Evolutionary conservation across 768 basidiomycete species (phyloP).

Genomic region (Xerocomellus dryophilus): DNA sequence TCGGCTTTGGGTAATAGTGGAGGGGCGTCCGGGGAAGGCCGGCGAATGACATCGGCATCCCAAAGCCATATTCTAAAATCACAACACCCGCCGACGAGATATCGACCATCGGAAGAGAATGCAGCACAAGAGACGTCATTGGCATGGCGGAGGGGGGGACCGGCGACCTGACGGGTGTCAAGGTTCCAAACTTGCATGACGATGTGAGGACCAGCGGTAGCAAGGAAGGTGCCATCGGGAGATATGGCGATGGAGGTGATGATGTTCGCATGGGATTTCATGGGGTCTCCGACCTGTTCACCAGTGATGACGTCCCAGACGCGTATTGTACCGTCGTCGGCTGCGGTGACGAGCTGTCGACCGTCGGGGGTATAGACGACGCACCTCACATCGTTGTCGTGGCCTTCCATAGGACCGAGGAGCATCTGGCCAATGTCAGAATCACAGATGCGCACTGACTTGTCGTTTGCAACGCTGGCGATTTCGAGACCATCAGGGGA

Average conservation of each 20-base stretch:
- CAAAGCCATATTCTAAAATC: slow-evolving; percentile 31
- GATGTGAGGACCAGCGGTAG: slow-evolving; percentile 31
- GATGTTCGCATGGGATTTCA: slow-evolving; percentile 26
- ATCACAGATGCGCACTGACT: slow-evolving; percentile 32
- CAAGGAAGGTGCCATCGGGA: slow-evolving; percentile 30
- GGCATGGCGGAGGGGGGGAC: slow-evolving; percentile 25
- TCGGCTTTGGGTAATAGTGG: slow-evolving; percentile 10
- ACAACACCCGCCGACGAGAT: slow-evolving; percentile 27
- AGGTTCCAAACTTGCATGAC: slow-evolving; percentile 33
- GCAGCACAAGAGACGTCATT: slow-evolving; percentile 33
- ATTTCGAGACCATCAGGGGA: slow-evolving; percentile 31
- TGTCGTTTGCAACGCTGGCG: slow-evolving; percentile 31
- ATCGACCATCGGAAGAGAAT: slow-evolving; percentile 31
- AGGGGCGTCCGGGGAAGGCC: slow-evolving; percentile 10
- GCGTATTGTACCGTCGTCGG: slow-evolving; percentile 32
- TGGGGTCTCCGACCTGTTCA: slow-evolving; percentile 31
- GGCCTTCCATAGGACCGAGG: slow-evolving; percentile 25
- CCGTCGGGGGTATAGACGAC: slow-evolving; percentile 33
- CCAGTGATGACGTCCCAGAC: slow-evolving; percentile 30
- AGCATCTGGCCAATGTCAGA: slow-evolving; percentile 37
- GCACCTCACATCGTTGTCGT: slow-evolving; percentile 29
- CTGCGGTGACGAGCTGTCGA: slow-evolving; percentile 26
- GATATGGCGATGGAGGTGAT: slow-evolving; percentile 34
- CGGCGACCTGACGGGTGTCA: slow-evolving; percentile 16
- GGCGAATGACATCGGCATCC: slow-evolving; percentile 23